A percentile compares a stretch with the other conserved stretches of the same genome.
Conservation (phyloP, 805 yeast genomes). For the Maudiozyma barnettii region DNA sequence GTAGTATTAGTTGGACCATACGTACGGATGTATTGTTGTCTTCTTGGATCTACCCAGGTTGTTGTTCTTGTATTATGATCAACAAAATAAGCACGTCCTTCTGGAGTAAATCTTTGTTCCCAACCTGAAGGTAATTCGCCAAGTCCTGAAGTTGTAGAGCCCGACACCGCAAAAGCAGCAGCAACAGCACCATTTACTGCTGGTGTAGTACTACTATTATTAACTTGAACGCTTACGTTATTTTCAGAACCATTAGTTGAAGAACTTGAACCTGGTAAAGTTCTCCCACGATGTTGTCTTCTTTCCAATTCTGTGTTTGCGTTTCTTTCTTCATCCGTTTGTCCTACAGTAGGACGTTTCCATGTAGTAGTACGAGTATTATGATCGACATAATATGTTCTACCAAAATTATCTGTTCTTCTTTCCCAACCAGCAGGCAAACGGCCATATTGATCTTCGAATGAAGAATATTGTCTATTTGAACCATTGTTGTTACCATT, state of each 20-base stretch:
- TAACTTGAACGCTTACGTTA: constrained; percentile 35
- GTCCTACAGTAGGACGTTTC: constrained; percentile 87
- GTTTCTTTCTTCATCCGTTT: constrained; percentile 60
- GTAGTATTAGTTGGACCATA: constrained; percentile 80
- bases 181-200: constrained; percentile 46
- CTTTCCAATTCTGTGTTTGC: constrained; percentile 77
- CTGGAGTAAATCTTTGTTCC: constrained; percentile 98
- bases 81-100: constrained; percentile 95
- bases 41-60: constrained; percentile 99
- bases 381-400: constrained; percentile 97
- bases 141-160: constrained; percentile 89
- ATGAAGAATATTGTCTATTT: constrained; percentile 70
- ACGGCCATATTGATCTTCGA: constrained; percentile 94
- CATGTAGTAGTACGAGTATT: constrained; percentile 97
- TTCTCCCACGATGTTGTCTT: constrained; percentile 81
- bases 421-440: constrained; percentile 99
- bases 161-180: constrained; percentile 55
- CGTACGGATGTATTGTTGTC: constrained; percentile 95
- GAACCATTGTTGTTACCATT: too few species aligned
- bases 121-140: constrained; percentile 98
- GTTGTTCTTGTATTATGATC: constrained; percentile 99
- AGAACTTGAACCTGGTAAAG: constrained; percentile 58
- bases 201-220: constrained; percentile 38
- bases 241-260: constrained; percentile 13
- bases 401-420: constrained; percentile 92